Evolutionary conservation across 1,139 yeast genomes (phyloP).

Genomic region (Suhomyces yuchorum): DNA sequence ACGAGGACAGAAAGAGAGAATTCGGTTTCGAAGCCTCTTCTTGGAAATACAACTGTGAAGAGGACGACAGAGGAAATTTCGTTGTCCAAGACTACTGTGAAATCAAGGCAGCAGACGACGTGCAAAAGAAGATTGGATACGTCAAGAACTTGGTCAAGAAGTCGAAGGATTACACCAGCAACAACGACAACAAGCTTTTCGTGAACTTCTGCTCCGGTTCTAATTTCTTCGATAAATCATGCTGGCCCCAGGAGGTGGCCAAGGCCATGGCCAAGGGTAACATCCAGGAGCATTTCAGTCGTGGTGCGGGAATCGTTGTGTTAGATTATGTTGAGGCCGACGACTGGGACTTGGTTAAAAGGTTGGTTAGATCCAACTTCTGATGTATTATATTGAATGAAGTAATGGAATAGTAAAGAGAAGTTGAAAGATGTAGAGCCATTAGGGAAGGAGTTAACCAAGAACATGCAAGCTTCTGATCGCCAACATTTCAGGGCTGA

Average conservation of each 20-base stretch:
- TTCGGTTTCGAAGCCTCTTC: constrained; percentile 70
- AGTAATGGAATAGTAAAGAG: background rate
- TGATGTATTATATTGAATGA: constrained; percentile 18
- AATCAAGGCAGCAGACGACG: constrained; percentile 53
- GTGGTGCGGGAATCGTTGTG: constrained; percentile 61
- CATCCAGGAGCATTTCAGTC: constrained; percentile 53
- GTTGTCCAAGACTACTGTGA: constrained; percentile 80
- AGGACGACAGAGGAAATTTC: constrained; percentile 63
- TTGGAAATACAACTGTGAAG: constrained; percentile 69
- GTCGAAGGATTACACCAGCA: constrained; percentile 52
- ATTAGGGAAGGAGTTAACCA: background rate
- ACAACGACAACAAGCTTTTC: constrained; percentile 57
- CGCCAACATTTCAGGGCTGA: too few relatives aligned
- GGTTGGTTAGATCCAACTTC: constrained; percentile 59
- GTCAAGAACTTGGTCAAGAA: constrained; percentile 58
- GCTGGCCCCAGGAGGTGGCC: constrained; percentile 77
- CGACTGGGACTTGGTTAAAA: constrained; percentile 59
- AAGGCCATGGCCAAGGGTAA: constrained; percentile 50
- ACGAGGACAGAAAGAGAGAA: constrained; percentile 41
- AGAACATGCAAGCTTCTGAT: too few relatives aligned
- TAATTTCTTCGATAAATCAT: constrained; percentile 66
- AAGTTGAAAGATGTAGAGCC: background rate
- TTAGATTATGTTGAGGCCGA: constrained; percentile 68
- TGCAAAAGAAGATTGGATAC: constrained; percentile 58
- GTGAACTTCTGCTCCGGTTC: constrained; percentile 77